Percentiles rank a stretch among this genome's conserved stretches.
Evolutionary conservation across 306 rosid genomes (phyloP).

Genomic region (Citrullus colocynthis): DNA sequence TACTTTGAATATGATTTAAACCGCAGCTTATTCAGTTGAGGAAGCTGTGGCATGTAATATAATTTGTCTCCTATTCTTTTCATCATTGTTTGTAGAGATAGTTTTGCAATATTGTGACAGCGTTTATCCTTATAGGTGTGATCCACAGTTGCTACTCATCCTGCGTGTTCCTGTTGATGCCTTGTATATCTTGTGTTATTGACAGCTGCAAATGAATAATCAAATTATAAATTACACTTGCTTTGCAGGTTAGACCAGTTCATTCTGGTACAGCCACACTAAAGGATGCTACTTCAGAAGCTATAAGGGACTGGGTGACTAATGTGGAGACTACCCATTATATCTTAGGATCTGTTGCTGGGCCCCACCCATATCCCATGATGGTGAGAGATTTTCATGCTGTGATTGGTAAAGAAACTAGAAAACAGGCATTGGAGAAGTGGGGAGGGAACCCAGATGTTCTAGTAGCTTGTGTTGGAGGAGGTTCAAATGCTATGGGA

Average conservation of each 20-base stretch:
- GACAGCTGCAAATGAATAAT: not conserved
- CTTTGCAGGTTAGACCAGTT: slow-evolving; percentile 66
- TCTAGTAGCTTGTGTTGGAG: slow-evolving; percentile 85
- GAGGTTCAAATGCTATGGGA: slow-evolving; percentile 97
- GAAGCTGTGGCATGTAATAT: not conserved
- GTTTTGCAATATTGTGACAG: not conserved
- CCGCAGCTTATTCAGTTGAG: not conserved
- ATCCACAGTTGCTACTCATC: not conserved
- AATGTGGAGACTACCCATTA: slow-evolving; percentile 97
- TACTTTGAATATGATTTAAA: not conserved
- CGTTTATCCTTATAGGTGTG: not conserved
- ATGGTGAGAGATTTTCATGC: slow-evolving; percentile 96
- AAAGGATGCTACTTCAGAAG: slow-evolving; percentile 97
- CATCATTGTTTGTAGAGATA: not conserved
- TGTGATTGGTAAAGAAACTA: slow-evolving; percentile 83
- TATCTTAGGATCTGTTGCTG: slow-evolving; percentile 95
- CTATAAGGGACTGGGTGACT: slow-evolving; percentile 98
- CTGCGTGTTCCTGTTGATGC: not conserved
- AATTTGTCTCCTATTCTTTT: not conserved
- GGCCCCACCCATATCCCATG: slow-evolving; percentile 98
- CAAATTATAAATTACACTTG: not conserved
- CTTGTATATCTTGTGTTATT: not conserved
- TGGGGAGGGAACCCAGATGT: slow-evolving; percentile 98
- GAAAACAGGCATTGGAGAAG: slow-evolving; percentile 83
- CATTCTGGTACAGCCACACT: slow-evolving; percentile 94